A percentile compares a stretch with the other conserved stretches of the same genome.
phyloP scores from a whole-genome alignment of 2,329 filamentous ascomycete genomes.

The Monilinia laxa region DNA sequence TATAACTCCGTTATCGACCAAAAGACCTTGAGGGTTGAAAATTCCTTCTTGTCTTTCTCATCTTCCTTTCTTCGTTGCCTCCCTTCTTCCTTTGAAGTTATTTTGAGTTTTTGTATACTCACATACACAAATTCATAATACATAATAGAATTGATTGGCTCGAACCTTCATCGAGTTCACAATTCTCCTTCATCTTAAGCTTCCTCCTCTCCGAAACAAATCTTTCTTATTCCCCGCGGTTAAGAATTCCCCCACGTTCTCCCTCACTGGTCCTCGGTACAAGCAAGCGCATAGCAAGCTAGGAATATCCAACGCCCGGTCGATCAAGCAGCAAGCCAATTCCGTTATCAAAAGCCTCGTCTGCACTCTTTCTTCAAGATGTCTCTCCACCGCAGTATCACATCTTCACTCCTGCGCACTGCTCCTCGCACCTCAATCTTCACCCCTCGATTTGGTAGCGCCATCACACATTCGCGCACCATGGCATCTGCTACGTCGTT shows the following conservation, averaged over 20 bases:
- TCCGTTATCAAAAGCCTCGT: background rate
- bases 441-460: constrained; percentile 28
- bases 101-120: background rate
- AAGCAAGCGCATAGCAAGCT: constrained; percentile 13
- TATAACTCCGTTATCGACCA: constrained; percentile 17
- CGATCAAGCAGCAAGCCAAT: background rate
- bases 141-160: too few species aligned
- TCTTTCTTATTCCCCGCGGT: constrained; percentile 9
- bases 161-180: too few species aligned
- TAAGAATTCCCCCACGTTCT: background rate
- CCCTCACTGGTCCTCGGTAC: constrained; percentile 14
- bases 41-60: background rate
- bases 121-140: too few species aligned
- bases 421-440: constrained; percentile 16
- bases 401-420: constrained; percentile 12
- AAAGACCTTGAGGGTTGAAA: background rate
- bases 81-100: background rate
- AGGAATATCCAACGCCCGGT: background rate
- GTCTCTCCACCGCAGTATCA: constrained; percentile 17
- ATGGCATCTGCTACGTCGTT: constrained; percentile 54
- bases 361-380: constrained; percentile 2
- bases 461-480: constrained; percentile 44
- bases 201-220: background rate
- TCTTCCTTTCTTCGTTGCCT: background rate
- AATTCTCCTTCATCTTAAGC: background rate